These are phyloP conservation scores for Tulasnella sp. DNA, from an alignment of 768 basidiomycete species.

Conservation along the genomic window DNA sequence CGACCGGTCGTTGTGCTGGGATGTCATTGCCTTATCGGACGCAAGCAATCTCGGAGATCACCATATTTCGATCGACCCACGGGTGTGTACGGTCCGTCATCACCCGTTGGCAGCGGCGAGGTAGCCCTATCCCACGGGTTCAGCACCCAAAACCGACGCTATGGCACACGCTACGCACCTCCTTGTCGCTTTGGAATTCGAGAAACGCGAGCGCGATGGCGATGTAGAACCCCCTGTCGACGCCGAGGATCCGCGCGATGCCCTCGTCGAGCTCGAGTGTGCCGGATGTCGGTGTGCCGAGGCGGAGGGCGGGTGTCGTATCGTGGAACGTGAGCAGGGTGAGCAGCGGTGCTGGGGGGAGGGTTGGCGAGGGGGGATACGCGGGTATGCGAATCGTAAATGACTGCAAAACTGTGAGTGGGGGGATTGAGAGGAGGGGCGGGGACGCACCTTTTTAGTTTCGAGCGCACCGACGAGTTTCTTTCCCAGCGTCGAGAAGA, in stretches of 20 bases:
- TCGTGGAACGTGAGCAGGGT: slow-evolving; percentile 59
- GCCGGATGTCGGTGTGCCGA: slow-evolving; percentile 45
- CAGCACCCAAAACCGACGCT: too few species aligned
- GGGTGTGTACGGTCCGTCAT: too few species aligned
- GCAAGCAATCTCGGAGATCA: too few species aligned
- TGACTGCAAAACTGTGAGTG: slow-evolving; percentile 6
- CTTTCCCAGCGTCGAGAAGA: slow-evolving; percentile 25
- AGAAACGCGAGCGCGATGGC: slow-evolving; percentile 61
- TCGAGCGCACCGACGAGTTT: slow-evolving; percentile 6
- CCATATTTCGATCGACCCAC: too few species aligned
- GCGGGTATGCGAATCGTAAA: slow-evolving; percentile 15
- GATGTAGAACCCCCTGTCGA: slow-evolving; percentile 69
- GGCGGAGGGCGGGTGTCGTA: slow-evolving; percentile 47
- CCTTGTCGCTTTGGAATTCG: slow-evolving; percentile 64
- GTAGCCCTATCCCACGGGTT: too few species aligned
- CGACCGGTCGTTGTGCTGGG: too few species aligned
- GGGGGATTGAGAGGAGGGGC: not conserved
- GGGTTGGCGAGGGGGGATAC: not conserved
- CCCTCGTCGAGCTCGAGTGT: slow-evolving; percentile 48
- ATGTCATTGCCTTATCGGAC: too few species aligned
- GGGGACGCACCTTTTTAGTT: not conserved
- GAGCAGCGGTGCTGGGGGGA: slow-evolving; percentile 24
- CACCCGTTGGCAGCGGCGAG: too few species aligned
- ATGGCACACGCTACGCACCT: slow-evolving; percentile 38
- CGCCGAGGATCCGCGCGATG: slow-evolving; percentile 46